Percentiles rank a stretch among this genome's conserved stretches.
phyloP scores from a whole-genome alignment of 352 stramenopile genomes.

The Pythium biforme region DNA sequence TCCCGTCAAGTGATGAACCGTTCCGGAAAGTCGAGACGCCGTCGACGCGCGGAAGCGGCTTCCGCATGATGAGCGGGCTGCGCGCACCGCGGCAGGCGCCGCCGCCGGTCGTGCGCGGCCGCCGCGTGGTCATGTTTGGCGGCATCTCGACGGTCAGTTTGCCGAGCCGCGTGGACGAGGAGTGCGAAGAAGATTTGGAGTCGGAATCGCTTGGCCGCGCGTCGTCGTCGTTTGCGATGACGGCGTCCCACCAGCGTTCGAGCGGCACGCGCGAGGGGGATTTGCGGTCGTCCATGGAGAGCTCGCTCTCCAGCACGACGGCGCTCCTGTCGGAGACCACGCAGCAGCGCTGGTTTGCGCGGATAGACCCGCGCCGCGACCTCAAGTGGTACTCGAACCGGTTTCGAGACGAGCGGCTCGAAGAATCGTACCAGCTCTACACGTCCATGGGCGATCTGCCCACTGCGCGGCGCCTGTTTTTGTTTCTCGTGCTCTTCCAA shows the following conservation, averaged over 20 bases:
- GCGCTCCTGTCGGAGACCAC: conserved; percentile 24
- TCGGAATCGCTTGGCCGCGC: conserved; percentile 4
- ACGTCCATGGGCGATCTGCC: conserved; percentile 71
- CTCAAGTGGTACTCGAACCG: conserved; percentile 61
- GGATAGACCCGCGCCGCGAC: conserved; percentile 54
- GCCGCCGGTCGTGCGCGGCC: conserved; percentile 1
- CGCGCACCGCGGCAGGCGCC: conserved; percentile 5
- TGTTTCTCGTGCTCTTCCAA: conserved; percentile 61
- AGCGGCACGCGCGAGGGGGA: conserved; percentile 21
- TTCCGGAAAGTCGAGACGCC: conserved; percentile 26
- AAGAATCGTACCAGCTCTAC: conserved; percentile 81
- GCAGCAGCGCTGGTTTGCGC: conserved; percentile 38
- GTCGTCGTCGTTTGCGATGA: conserved; percentile 10
- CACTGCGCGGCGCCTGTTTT: conserved; percentile 51
- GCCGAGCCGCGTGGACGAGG: conserved; percentile 27
- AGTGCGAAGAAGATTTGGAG: conserved; percentile 22
- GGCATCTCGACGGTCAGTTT: conserved; percentile 21
- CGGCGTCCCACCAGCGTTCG: conserved; percentile 10
- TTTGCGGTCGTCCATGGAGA: conserved; percentile 38
- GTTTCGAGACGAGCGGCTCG: conserved; percentile 65
- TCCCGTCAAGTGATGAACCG: conserved; percentile 10
- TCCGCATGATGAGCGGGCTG: conserved; percentile 19
- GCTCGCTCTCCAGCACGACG: conserved; percentile 29
- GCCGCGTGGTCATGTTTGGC: conserved; percentile 30
- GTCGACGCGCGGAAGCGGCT: not conserved